Conservation (phyloP, 345 rosid species). For the Capsella bursapastoris region DNA sequence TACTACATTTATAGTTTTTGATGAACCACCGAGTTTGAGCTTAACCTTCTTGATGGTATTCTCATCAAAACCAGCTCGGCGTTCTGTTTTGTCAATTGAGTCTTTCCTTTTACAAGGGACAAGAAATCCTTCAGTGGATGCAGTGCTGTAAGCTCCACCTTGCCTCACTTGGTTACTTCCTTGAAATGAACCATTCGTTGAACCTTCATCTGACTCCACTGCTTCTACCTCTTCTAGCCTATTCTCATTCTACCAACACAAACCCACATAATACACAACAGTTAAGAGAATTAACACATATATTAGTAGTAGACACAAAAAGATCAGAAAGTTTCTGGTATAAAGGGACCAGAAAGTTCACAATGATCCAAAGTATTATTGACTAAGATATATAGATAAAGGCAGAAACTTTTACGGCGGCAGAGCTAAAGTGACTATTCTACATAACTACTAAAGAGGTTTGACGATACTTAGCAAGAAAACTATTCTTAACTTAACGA, state of each 20-base stretch:
- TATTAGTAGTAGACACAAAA: background rate
- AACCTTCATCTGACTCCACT: constrained; percentile 74
- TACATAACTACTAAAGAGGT: background rate
- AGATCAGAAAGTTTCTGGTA: background rate
- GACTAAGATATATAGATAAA: background rate
- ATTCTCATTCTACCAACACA: constrained; percentile 51
- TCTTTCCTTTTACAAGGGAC: constrained; percentile 67
- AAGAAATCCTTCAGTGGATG: constrained; percentile 74
- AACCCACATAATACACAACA: background rate
- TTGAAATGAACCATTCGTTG: constrained; percentile 64
- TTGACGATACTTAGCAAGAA: background rate
- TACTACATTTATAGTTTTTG: constrained; percentile 49
- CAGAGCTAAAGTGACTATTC: background rate
- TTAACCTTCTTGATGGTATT: constrained; percentile 18
- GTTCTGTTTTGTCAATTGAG: constrained; percentile 42
- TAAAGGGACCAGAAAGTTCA: background rate
- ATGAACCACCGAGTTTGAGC: constrained; percentile 55
- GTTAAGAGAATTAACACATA: background rate
- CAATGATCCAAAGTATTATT: background rate
- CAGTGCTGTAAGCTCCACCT: constrained; percentile 45
- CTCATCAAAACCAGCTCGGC: constrained; percentile 43
- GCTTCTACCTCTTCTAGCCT: constrained; percentile 58
- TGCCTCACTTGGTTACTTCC: constrained; percentile 51
- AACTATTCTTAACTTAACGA: background rate
- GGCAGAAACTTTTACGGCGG: background rate